Conservation (phyloP, 2,329 filamentous ascomycete species). For the Trichophyton equinum region DNA sequence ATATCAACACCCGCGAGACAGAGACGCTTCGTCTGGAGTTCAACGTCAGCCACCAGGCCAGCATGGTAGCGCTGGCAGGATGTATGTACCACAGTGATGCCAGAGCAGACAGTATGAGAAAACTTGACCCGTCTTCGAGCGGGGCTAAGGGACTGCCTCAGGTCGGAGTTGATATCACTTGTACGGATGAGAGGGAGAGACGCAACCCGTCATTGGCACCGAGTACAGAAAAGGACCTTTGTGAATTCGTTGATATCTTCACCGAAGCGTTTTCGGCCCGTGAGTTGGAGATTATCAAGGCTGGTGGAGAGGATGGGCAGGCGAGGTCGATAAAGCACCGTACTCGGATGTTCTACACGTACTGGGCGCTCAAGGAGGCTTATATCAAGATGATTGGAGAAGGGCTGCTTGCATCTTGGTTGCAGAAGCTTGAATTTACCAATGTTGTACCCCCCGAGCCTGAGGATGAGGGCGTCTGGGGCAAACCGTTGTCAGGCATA, state of each 20-base stretch:
- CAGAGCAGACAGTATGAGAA: conserved; percentile 1
- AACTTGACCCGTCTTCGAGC: conserved; percentile 7
- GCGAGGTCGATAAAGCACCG: conserved; percentile 40
- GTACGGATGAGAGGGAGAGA: conserved; percentile 43
- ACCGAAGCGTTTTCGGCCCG: conserved; percentile 45
- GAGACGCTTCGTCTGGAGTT: conserved; percentile 39
- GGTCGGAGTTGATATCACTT: conserved; percentile 51
- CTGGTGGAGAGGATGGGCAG: conserved; percentile 15
- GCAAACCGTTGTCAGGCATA: conserved; percentile 29
- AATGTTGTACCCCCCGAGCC: conserved; percentile 33
- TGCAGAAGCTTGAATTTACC: conserved; percentile 48
- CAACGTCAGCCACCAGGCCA: conserved; percentile 54
- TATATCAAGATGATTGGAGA: conserved; percentile 57
- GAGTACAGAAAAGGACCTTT: conserved; percentile 38
- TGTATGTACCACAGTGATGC: conserved; percentile 20
- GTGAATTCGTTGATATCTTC: conserved; percentile 49
- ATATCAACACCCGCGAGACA: conserved; percentile 25
- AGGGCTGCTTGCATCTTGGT: conserved; percentile 49
- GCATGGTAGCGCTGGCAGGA: conserved; percentile 48
- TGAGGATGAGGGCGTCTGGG: conserved; percentile 18
- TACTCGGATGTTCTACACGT: conserved; percentile 50
- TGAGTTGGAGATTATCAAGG: conserved; percentile 45
- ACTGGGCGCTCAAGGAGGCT: conserved; percentile 54
- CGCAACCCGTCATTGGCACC: conserved; percentile 36
- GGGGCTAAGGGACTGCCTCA: conserved; percentile 20